A percentile compares a stretch with the other conserved stretches of the same genome.
These are phyloP conservation scores for Vachellia pachyceras DNA, from an alignment of 306 rosid species.

Conservation along the genomic window DNA sequence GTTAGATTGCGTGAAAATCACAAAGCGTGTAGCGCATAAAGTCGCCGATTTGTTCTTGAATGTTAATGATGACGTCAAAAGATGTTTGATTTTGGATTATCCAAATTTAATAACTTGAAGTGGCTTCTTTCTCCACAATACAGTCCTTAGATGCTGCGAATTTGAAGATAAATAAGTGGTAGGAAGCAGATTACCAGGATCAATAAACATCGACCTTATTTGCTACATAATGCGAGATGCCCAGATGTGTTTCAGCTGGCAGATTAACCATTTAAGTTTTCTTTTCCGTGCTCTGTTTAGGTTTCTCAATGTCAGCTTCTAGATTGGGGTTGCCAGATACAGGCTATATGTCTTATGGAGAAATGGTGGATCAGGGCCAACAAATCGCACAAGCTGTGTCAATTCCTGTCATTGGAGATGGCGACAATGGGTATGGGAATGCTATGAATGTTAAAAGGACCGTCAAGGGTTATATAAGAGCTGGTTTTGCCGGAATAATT, in stretches of 20 bases:
- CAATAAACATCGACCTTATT: not conserved
- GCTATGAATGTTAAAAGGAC: constrained; percentile 92
- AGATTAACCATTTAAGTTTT: not conserved
- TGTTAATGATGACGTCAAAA: not conserved
- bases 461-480: constrained; percentile 73
- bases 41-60: not conserved
- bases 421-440: constrained; percentile 88
- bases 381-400: constrained; percentile 72
- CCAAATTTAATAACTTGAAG: not conserved
- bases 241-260: not conserved
- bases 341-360: constrained; percentile 84
- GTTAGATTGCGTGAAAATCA: not conserved
- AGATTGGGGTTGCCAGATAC: constrained; percentile 86
- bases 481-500: constrained; percentile 86
- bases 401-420: constrained; percentile 89
- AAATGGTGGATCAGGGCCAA: constrained; percentile 81
- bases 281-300: constrained; percentile 40
- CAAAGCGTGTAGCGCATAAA: not conserved
- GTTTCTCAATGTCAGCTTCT: constrained; percentile 83
- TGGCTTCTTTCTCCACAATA: too few species aligned
- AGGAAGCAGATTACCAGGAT: constrained; percentile 13
- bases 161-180: constrained; percentile 1
- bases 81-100: not conserved
- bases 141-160: not conserved
- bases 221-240: not conserved